Evolutionary conservation across 768 basidiomycete species (phyloP).

Genomic region (Tulasnella sp.): DNA sequence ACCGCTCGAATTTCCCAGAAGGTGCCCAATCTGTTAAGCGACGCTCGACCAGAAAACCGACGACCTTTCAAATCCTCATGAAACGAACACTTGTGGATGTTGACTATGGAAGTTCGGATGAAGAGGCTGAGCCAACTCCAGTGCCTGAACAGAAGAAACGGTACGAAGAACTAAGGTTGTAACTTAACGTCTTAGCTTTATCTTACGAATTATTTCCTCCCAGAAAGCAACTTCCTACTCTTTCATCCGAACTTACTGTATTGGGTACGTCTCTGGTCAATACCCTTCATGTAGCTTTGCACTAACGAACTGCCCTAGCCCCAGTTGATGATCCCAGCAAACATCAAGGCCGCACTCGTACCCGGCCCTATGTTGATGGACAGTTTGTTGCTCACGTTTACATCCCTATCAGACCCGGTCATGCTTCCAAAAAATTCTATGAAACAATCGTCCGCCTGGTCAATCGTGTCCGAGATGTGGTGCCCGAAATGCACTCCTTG

Average conservation of each 20-base stretch:
- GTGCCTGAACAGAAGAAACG: not conserved
- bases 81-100: constrained; percentile 42
- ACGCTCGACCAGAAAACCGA: not conserved
- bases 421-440: constrained; percentile 42
- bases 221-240: constrained; percentile 63
- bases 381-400: constrained; percentile 84
- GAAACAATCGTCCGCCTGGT: constrained; percentile 51
- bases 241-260: constrained; percentile 55
- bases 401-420: constrained; percentile 58
- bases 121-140: constrained; percentile 37
- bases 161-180: not conserved
- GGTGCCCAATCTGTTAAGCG: not conserved
- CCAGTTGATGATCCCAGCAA: constrained; percentile 74
- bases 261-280: not conserved
- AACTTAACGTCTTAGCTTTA: not conserved
- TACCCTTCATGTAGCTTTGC: no score
- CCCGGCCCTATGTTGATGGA: constrained; percentile 80
- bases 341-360: constrained; percentile 82
- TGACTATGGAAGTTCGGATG: constrained; percentile 57
- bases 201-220: not conserved
- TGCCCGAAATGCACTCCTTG: constrained; percentile 56
- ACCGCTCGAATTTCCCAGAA: not conserved
- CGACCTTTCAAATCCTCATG: not conserved
- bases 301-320: constrained; percentile 37
- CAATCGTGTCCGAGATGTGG: constrained; percentile 49